Conservation (phyloP, 2,329 filamentous ascomycete species). For the Fusarium verrucosum region DNA sequence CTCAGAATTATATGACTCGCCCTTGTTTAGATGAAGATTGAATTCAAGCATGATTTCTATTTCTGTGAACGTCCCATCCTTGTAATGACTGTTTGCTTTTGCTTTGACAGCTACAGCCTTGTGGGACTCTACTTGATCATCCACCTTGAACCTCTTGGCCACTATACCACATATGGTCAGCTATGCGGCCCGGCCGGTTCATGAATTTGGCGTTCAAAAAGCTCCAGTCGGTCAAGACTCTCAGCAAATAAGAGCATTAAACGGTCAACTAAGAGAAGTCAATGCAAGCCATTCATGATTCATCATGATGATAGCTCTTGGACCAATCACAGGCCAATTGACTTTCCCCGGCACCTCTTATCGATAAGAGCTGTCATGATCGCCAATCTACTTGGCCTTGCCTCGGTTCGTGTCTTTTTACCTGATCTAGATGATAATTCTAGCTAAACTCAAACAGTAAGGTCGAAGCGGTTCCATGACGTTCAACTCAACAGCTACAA, state of each 20-base stretch:
- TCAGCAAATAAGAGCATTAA: not conserved
- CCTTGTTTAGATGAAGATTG: no score
- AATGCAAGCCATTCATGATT: not conserved
- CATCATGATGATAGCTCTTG: not conserved
- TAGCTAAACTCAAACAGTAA: conserved; percentile 27
- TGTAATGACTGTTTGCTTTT: no score
- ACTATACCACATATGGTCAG: conserved; percentile 8
- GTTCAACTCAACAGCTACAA: conserved; percentile 8
- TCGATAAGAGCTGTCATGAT: conserved; percentile 33
- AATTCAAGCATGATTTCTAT: no score
- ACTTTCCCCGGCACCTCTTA: conserved; percentile 5
- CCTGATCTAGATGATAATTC: not conserved
- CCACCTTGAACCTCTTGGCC: not conserved
- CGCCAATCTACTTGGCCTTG: not conserved
- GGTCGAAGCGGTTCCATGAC: conserved; percentile 22
- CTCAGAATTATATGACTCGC: no score
- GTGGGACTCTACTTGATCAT: not conserved
- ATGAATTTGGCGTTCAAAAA: not conserved
- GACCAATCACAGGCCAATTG: not conserved
- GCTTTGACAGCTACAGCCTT: not conserved
- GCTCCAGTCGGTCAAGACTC: not conserved
- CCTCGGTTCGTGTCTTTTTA: conserved; percentile 1
- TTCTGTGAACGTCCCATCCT: no score
- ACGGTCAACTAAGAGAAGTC: not conserved
- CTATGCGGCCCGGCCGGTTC: conserved; percentile 18